Evolutionary conservation across 176 grass and related monocot genomes (phyloP), one percentile per base, ranked within the genome.

Genomic region (Alloteropsis semialata): DNA sequence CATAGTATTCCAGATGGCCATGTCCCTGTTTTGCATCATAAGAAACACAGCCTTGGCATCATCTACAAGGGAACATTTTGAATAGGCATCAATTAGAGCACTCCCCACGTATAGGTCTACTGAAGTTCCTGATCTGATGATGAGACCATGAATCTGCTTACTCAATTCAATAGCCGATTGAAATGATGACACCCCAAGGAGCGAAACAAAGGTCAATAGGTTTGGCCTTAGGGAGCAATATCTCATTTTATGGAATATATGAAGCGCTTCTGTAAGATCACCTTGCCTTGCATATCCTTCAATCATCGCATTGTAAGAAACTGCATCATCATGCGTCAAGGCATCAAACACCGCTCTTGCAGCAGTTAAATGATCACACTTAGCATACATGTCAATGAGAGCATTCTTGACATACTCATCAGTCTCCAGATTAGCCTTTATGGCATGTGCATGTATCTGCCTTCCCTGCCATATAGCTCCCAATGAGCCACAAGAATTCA

Each of bases 231-330:
- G 49, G 0, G 82, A 90, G 66, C 57, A 64, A 66, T 86, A 86
- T 82, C 84, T 91, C 94, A 97, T 97, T 75, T 71, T 86, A 72
- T 61, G 46, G 63, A 94, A 97, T 59, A 94, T 42, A 75, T 34
- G 22, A 19, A 94, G 15, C 19, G 85, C 89, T 72, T 84, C 84
- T 58, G 69, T 73, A 66, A 94, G 79, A 19, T 90, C 50, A 50
- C 88, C 86, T n/a, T 88, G 82, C 16, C 66, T 91, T 37, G 87
- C 79, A 25, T 94, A 94, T 71, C 94, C 91, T 92, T 97, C 94
- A 51, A 97, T 88, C 94, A 97, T 94, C 1, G 89, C 71, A 77
- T 97, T 97, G 66, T 90, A 91, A 82, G 94, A 92, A 58, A 94
- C 77, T 5, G 72, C 68, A 84, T 88, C 79, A 72, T 86, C 74